Base-by-base conservation (phyloP, 2,329 filamentous ascomycete genomes). In the Lecanicillium sp. region DNA sequence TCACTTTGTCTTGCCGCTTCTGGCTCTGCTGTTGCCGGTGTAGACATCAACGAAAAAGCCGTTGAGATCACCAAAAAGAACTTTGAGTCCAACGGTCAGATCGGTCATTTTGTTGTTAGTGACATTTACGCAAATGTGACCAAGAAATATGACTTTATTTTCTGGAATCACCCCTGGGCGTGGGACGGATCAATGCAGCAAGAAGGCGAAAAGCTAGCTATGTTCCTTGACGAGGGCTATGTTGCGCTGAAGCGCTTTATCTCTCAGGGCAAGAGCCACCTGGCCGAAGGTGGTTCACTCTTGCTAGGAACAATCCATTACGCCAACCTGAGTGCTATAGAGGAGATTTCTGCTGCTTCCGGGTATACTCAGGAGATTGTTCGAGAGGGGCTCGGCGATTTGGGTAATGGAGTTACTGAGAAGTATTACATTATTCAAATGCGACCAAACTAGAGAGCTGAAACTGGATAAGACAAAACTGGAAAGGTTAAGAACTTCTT, bases 1-100 rank as follows among this genome's bases (percentile, higher is more conserved):
- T 32, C 30, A 32, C 30, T 32, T 11, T 17, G 19, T 32, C 30
- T 32, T 32, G 30, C 30, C 30, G 30, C 30, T 32, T 32, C 30
- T 32, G 30, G 30, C 30, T 32, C 30, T 32, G 30, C 30, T 32
- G 30, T 32, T 32, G 30, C 30, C 30, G 30, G 30, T 32, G 30
- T 32, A 10, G 30, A 32, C 30, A 32, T 32, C 15, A 32, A 32
- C 30, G 4, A 4, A 14, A 32, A 32, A 17, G 30, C 30, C 30
- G 30, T 32, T 32, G 30, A 32, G 15, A 32, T 32, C 30, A 32
- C 30, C 30, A 32, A 32, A 17, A 32, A 32, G 30, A 32, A 32
- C 15, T 32, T 32, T 17, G 30, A 32, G 30, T 32, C 30, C 9
- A 32, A 32, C 30, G 30, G 30, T 13, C 30, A 17, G 30, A 32